Percentiles rank a stretch among this genome's conserved stretches.
phyloP scores from a whole-genome alignment of 371 early-diverging fungal genomes.

The Thermomucor indicae-seudaticae region DNA sequence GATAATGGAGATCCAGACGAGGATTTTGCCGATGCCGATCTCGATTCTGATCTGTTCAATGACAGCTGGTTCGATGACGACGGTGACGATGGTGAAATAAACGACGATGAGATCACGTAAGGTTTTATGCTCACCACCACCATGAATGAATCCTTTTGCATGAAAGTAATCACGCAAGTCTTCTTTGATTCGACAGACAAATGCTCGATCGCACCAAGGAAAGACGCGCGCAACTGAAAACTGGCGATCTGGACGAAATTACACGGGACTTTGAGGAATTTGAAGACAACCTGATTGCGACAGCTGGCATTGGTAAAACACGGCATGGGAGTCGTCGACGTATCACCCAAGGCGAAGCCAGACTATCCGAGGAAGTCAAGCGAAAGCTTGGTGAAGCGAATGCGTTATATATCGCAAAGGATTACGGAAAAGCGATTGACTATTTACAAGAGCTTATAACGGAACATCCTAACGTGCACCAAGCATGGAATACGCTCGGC shows the following conservation, averaged over 20 bases:
- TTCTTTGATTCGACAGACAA: slow-evolving; percentile 3
- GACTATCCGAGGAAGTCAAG: slow-evolving; percentile 51
- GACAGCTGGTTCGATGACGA: no score
- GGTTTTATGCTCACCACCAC: no score
- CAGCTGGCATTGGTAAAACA: slow-evolving; percentile 28
- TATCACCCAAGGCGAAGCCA: slow-evolving; percentile 18
- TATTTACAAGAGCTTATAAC: slow-evolving; percentile 74
- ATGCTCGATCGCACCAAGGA: slow-evolving; percentile 13
- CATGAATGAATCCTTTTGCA: no score
- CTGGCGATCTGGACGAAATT: slow-evolving; percentile 29
- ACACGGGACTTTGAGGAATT: slow-evolving; percentile 34
- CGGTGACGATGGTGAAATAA: no score
- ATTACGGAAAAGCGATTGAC: slow-evolving; percentile 66
- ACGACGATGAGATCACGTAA: no score
- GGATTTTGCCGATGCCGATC: no score
- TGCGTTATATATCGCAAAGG: slow-evolving; percentile 59
- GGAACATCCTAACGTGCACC: slow-evolving; percentile 60
- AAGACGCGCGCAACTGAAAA: slow-evolving; percentile 14
- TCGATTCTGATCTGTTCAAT: no score
- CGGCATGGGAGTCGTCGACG: slow-evolving; percentile 12
- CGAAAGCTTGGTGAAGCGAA: slow-evolving; percentile 73
- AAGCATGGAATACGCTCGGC: slow-evolving; percentile 88
- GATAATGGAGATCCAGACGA: no score
- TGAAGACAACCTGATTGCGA: slow-evolving; percentile 29
- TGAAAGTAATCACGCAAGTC: no score